These are phyloP conservation scores for Suhomyces yuchorum DNA, from an alignment of 1,139 yeast species.

Conservation along the genomic window DNA sequence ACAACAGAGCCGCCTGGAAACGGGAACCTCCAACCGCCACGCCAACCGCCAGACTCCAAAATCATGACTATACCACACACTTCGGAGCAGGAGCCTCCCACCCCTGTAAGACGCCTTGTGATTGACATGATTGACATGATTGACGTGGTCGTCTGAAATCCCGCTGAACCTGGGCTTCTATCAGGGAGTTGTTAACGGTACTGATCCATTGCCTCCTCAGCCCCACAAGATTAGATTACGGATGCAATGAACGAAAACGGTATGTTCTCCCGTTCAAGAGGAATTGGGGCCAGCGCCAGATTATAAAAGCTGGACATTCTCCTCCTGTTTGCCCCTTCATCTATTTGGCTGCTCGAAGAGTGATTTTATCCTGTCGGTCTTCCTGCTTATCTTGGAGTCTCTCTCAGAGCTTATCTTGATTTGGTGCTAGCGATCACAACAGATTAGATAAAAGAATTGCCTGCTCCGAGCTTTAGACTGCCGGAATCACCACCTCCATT, in stretches of 20 bases:
- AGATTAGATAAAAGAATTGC: background rate
- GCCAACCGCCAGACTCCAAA: no score
- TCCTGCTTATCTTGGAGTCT: background rate
- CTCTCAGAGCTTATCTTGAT: background rate
- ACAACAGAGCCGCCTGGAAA: no score
- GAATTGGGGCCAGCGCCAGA: background rate
- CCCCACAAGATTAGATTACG: background rate
- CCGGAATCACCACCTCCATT: background rate
- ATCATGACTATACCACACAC: no score
- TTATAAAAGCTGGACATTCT: background rate
- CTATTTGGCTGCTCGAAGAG: background rate
- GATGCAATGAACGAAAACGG: slow-evolving; percentile 1
- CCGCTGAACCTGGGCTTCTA: background rate
- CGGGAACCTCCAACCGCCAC: no score
- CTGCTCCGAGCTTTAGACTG: background rate
- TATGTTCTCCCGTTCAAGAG: background rate
- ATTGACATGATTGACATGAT: background rate
- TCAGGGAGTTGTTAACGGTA: background rate
- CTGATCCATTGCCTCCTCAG: background rate
- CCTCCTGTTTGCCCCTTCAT: background rate
- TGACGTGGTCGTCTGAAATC: background rate
- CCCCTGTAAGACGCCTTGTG: no score
- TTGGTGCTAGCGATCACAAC: no score
- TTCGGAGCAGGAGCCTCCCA: no score
- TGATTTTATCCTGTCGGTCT: background rate